phyloP scores from a whole-genome alignment of 176 grass and related monocot genomes.

The Tuctoria greenei region DNA sequence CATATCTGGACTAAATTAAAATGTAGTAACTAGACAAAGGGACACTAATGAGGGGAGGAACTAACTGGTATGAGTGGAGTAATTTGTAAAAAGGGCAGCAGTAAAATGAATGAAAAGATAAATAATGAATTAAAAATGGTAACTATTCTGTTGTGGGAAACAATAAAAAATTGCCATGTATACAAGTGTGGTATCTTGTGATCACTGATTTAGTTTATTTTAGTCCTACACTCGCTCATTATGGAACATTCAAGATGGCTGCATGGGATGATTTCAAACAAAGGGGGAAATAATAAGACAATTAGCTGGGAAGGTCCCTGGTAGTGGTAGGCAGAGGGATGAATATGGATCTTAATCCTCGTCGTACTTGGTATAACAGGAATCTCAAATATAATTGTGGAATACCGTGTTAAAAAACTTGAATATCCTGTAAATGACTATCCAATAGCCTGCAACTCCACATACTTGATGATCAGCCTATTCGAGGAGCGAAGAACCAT shows the following conservation, averaged over 20 bases:
- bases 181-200: neutral
- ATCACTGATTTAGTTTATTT: conserved; percentile 13
- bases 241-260: conserved; percentile 15
- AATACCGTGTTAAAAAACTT: neutral
- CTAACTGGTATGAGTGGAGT: too few relatives aligned
- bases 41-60: too few relatives aligned
- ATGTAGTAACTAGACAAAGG: too few relatives aligned
- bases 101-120: conserved; percentile 4
- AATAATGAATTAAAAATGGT: neutral
- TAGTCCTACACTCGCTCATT: neutral
- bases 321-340: neutral
- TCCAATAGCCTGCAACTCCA: too few relatives aligned
- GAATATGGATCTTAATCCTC: neutral
- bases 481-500: too few relatives aligned
- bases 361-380: conserved; percentile 28
- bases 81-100: neutral
- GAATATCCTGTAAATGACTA: too few relatives aligned
- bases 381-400: conserved; percentile 5
- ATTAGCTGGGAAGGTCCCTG: neutral
- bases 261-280: neutral
- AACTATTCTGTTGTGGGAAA: neutral
- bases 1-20: too few relatives aligned
- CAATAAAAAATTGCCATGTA: conserved; percentile 15
- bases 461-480: too few relatives aligned
- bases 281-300: neutral